Conservation (phyloP, 129 eudicot species). For the Silybum marianum region DNA sequence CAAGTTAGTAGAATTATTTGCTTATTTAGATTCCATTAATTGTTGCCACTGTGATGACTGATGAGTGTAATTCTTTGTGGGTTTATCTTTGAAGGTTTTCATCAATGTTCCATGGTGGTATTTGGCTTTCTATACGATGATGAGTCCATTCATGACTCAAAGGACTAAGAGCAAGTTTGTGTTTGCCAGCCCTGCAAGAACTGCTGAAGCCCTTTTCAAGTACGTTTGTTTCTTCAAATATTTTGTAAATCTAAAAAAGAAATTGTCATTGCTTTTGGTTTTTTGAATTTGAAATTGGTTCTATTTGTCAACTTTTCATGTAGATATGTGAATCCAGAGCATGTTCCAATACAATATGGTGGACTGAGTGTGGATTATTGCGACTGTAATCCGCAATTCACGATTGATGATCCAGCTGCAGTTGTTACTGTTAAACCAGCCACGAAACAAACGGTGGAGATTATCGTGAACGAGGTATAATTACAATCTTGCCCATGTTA, state of each 20-base stretch:
- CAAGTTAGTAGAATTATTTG: constrained; percentile 1
- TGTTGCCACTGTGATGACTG: neutral
- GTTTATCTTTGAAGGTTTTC: constrained; percentile 56
- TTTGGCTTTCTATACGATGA: constrained; percentile 79
- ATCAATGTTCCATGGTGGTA: constrained; percentile 99
- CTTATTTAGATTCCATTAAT: neutral
- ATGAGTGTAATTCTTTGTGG: neutral
- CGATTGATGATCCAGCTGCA: constrained; percentile 74
- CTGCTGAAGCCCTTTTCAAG: constrained; percentile 92
- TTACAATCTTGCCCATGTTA: neutral
- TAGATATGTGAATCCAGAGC: constrained; percentile 86
- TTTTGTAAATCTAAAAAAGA: constrained; percentile 4
- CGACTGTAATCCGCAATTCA: constrained; percentile 74
- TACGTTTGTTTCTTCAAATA: constrained; percentile 18
- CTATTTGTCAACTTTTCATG: constrained; percentile 14
- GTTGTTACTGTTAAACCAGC: constrained; percentile 80
- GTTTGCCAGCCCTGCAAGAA: constrained; percentile 83
- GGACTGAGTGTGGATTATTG: constrained; percentile 80
- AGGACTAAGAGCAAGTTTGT: constrained; percentile 97
- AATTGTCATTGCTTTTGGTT: neutral
- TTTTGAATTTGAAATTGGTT: constrained; percentile 4
- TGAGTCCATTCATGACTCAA: constrained; percentile 84
- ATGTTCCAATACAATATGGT: constrained; percentile 83
- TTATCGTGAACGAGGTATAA: constrained; percentile 71
- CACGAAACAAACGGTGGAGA: constrained; percentile 84